Evolutionary conservation across 192 early-diverging fungal species (phyloP).

Genomic region (Anaeromyces robustus): DNA sequence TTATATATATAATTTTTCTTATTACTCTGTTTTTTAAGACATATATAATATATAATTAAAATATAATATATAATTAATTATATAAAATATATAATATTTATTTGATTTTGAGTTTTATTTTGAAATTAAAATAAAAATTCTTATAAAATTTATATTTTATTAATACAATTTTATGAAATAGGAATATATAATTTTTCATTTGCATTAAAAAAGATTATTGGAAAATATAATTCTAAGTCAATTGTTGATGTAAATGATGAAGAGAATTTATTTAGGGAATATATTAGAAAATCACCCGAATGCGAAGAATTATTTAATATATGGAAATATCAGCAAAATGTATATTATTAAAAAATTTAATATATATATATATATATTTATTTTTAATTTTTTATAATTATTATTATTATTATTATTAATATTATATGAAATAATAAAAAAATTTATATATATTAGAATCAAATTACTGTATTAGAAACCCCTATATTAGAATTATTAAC

Average conservation of each 20-base stretch:
- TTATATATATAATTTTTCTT: too few species aligned
- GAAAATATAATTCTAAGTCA: background rate
- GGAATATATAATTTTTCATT: background rate
- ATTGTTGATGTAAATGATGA: background rate
- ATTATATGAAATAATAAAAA: background rate
- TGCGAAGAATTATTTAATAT: background rate
- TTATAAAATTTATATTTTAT: too few species aligned
- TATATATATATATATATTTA: too few species aligned
- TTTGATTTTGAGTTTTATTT: too few species aligned
- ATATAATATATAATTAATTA: too few species aligned
- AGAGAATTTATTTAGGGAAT: background rate
- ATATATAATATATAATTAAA: too few species aligned
- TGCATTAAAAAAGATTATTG: background rate
- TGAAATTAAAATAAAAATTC: too few species aligned
- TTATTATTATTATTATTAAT: too few species aligned
- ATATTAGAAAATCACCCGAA: background rate
- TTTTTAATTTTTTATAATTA: too few species aligned
- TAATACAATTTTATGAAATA: background rate
- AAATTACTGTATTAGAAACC: constrained; percentile 25
- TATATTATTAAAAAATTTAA: background rate
- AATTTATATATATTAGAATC: constrained; percentile 21
- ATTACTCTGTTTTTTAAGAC: too few species aligned
- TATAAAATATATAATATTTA: too few species aligned
- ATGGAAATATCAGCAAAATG: background rate
- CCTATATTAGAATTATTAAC: constrained; percentile 42